Evolutionary conservation across 768 basidiomycete genomes (phyloP), one percentile per base, ranked within the genome.

Genomic region (Leccinum pellstonianum): DNA sequence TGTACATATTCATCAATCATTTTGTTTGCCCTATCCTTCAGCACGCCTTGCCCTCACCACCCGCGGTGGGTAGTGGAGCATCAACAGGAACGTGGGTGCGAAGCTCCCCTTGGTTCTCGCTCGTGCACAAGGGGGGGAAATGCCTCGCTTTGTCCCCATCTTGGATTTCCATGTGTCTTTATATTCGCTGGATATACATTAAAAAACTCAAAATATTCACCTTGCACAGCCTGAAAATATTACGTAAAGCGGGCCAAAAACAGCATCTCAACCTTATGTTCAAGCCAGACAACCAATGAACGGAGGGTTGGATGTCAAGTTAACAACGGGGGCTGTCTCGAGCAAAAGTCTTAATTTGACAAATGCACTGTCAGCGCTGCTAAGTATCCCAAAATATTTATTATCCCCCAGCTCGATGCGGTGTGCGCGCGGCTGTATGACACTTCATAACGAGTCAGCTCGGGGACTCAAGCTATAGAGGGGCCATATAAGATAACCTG

Each of bases 61-160:
- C 55, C 54, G 53, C 23, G 35, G 52, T 49, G 58, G 49, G 54
- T 52, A 47, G 59, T 66, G 64, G 59, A 66, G 60, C 66, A 64
- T 59, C 68, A 62, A 29, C 25, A 27, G 64, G 61, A 66, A 71
- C 69, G 62, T 69, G 68, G 56, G 69, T 66, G 62, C 60, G 69
- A 70, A 66, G 69, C 66, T 63, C 58, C 12, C 56, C 59, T 54
- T 59, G 52, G 50, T 62, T 62, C 59, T 56, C 48, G 57, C 52
- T 53, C 49, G 57, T 48, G 51, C 21, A 56, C 64, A 62, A 56
- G 57, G 35, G 19, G 3, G 60, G 57, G 11, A 50, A 58, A 65
- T 27, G 35, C 59, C 54, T 65, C 35, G 47, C 62, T 46, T 47
- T 60, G 55, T 65, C 46, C 25, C 11, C 38, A 31, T 61, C 59